Base-by-base conservation (phyloP, 371 early-diverging fungal genomes). In the Batrachochytrium dendrobatidis region DNA sequence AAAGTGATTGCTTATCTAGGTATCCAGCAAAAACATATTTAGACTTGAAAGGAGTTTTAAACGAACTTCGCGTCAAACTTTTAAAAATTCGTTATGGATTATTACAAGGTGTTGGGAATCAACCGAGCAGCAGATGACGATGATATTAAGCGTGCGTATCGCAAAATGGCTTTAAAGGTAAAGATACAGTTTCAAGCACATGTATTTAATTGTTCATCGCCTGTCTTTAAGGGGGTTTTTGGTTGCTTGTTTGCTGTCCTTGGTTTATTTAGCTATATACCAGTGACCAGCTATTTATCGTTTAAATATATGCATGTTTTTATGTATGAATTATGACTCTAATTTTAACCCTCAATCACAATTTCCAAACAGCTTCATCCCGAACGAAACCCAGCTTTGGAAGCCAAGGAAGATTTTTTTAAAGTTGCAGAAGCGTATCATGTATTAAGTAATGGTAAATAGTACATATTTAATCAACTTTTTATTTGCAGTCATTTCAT, bases 361-460 rank as follows among this genome's bases (percentile, higher is more conserved):
- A 12, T 39, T 39, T 39, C 39, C n/a, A 15, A n/a, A 39, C 56
- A 73, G 67, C 62, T 71, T 56, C 85, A 86, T 68, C 81, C 79
- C 12, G 79, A 81, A 35, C 67, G 69, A 58, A 74, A 69, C 45
- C 30, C 34, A 10, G 52, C 66, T 10, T 58, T 69, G 10, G 70
- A 75, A 28, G 73, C 74, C 31, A 65, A 66, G 12, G 72, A 79
- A 25, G 65, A 61, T 43, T 83, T 79, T 57, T 63, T 64, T 32
- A 55, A 53, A 8, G 66, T 83, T 54, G 68, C 77, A 8, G 79
- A 76, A 53, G 84, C 85, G 2, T 86, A 80, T 58, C 72, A 79
- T 48, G 79, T 82, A 7, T 61, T 86, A n/a, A 72, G 71, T 29
- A 67, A 80, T 52, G 60, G 78, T 73, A 61, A 50, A 65, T 30